Base-by-base conservation (phyloP, 768 basidiomycete genomes). In the Podaxis carcinomalis region DNA sequence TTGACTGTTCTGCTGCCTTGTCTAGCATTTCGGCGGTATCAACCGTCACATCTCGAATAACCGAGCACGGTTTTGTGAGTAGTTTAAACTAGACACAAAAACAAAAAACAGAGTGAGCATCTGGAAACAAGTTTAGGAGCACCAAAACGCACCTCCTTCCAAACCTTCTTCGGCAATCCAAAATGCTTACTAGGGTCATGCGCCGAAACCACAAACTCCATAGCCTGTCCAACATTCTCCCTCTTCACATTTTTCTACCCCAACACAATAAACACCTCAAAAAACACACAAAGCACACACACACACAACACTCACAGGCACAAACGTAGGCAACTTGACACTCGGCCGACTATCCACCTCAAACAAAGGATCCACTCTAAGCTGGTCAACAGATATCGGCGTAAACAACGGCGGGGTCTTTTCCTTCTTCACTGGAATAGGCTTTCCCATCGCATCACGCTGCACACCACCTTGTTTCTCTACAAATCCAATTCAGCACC, bases 41-140 rank as follows among this genome's bases (percentile, higher is more conserved):
- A 10, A 91, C 68, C 0, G 93, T 94, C 32, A 82, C 74, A 47
- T 84, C 76, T 44, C 93, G 83, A 5, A 93, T 77, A 4, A 95
- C 86, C 0, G 90, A 86, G 50, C 81, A 87, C 0, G 92, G 89
- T 57, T 79, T 78, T 1, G 86, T 83, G 6, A 95, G 79, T 47
- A 95, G 73, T 21, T 85, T 80, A 68, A 84, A 91, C 88, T 92
- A 53, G 27, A 37, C 9, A 54, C 27, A 5, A 49, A 57, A 27
- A 35, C 28, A 28, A 14, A 61, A 61, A 39, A 46, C 16, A 42
- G 56, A 11, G 23, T 44, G 39, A 51, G 32, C 7, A 9, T 32
- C 32, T 46, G 14, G 16, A 5, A 28, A 5, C 59, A 53, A 53
- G n/a, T 1, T 16, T 1, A 27, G 2, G 32, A 14, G n/a, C 23